These are phyloP conservation scores for Scheffersomyces cryptocercus DNA, from an alignment of 1,139 yeast genomes.

Conservation along the genomic window DNA sequence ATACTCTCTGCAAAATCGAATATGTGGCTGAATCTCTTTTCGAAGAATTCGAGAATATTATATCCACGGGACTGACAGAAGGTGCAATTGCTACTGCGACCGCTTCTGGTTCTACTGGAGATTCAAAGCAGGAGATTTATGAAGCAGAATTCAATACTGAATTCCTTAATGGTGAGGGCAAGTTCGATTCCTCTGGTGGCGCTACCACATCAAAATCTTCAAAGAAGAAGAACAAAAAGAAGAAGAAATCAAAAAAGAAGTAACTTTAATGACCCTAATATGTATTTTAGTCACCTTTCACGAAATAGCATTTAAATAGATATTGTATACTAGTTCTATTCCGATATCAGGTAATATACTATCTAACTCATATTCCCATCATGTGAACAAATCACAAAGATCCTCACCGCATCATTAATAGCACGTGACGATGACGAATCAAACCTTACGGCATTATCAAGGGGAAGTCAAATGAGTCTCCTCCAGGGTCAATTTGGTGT, in stretches of 20 bases:
- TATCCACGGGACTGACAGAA: slow-evolving; percentile 17
- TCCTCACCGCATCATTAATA: too few species aligned
- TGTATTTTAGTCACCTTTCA: background rate
- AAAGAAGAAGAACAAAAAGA: slow-evolving; percentile 23
- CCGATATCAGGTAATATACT: too few species aligned
- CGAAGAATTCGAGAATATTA: slow-evolving; percentile 25
- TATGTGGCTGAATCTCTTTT: slow-evolving; percentile 29
- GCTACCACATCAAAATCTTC: slow-evolving; percentile 5
- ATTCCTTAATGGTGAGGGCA: slow-evolving; percentile 28
- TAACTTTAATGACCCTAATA: slow-evolving; percentile 2
- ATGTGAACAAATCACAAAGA: too few species aligned
- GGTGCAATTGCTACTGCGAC: background rate
- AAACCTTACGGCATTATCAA: too few species aligned
- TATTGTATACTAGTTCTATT: too few species aligned
- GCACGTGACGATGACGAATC: too few species aligned
- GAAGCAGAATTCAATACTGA: slow-evolving; percentile 24
- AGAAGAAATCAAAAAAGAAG: slow-evolving; percentile 8
- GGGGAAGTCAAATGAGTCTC: too few species aligned
- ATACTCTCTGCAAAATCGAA: slow-evolving; percentile 33
- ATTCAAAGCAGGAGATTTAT: slow-evolving; percentile 6
- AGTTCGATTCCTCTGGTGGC: slow-evolving; percentile 11
- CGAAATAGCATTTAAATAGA: background rate
- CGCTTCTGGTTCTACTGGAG: slow-evolving; percentile 5
- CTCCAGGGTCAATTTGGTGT: too few species aligned
- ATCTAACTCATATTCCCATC: too few species aligned